phyloP scores from a whole-genome alignment of 495 filamentous ascomycete genomes.

The Neurospora sp. region DNA sequence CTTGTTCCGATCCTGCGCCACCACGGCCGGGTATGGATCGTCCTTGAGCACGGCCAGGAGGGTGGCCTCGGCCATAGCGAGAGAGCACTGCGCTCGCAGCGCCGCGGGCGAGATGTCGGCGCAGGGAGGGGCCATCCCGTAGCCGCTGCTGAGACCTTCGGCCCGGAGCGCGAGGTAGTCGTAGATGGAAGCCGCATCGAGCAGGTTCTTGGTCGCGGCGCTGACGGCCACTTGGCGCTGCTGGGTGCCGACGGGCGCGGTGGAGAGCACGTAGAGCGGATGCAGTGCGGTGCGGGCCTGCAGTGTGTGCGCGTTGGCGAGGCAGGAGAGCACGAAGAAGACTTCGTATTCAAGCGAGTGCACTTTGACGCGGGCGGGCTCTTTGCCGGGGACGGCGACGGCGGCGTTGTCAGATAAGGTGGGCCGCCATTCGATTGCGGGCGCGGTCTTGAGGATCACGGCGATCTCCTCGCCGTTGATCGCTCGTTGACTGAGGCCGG shows the following conservation, averaged over 20 bases:
- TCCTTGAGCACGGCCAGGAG: conserved; percentile 84
- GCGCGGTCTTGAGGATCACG: conserved; percentile 39
- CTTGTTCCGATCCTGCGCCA: conserved; percentile 65
- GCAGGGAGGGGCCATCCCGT: conserved; percentile 23
- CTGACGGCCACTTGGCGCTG: conserved; percentile 59
- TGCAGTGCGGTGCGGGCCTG: conserved; percentile 52
- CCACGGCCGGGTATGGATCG: conserved; percentile 76
- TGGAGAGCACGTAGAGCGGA: conserved; percentile 41
- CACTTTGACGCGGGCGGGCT: conserved; percentile 53
- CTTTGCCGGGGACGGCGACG: conserved; percentile 45
- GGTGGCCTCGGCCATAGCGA: conserved; percentile 81
- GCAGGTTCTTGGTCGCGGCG: conserved; percentile 65
- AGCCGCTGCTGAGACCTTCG: conserved; percentile 16
- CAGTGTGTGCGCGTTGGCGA: conserved; percentile 62
- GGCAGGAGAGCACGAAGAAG: conserved; percentile 62
- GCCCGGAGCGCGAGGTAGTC: conserved; percentile 49
- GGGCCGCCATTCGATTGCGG: conserved; percentile 71
- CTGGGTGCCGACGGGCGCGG: conserved; percentile 50
- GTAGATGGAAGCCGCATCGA: conserved; percentile 73
- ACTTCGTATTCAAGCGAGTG: conserved; percentile 75
- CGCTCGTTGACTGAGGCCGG: conserved; percentile 47
- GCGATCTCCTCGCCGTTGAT: conserved; percentile 52
- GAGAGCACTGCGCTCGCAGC: conserved; percentile 58
- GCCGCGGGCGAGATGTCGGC: conserved; percentile 55
- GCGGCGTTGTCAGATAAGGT: conserved; percentile 51